phyloP scores from a whole-genome alignment of 2,329 filamentous ascomycete genomes.

The Exophiala bonariae region DNA sequence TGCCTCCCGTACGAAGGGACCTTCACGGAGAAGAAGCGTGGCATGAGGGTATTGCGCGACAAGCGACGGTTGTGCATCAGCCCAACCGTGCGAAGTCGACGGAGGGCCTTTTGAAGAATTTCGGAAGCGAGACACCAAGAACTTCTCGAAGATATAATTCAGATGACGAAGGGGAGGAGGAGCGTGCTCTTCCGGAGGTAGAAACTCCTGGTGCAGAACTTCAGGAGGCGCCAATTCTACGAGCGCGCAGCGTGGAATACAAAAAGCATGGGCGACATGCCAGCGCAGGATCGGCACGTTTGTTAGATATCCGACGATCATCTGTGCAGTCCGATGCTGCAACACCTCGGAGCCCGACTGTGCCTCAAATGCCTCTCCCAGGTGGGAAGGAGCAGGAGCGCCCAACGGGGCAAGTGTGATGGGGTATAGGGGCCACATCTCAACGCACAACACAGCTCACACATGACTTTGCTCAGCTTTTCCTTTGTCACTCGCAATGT shows the following conservation, averaged over 20 bases:
- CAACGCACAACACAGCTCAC: too few relatives aligned
- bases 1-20: conserved; percentile 21
- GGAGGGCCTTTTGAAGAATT: conserved; percentile 59
- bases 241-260: conserved; percentile 70
- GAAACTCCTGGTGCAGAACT: conserved; percentile 16
- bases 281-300: conserved; percentile 74
- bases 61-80: conserved; percentile 65
- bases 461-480: conserved; percentile 1
- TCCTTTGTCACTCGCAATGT: conserved; percentile 9
- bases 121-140: conserved; percentile 35
- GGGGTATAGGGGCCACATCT: too few relatives aligned
- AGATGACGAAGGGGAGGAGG: conserved; percentile 32
- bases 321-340: conserved; percentile 52
- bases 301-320: conserved; percentile 65
- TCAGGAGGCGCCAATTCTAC: conserved; percentile 32
- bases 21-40: conserved; percentile 42
- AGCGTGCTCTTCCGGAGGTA: conserved; percentile 28
- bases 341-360: conserved; percentile 13
- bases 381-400: conserved; percentile 4
- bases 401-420: conserved; percentile 1
- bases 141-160: conserved; percentile 34
- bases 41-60: conserved; percentile 54
- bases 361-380: conserved; percentile 9
- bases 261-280: conserved; percentile 68
- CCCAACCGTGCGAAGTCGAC: conserved; percentile 59